Percentiles rank a stretch among this genome's conserved stretches.
phyloP scores from a whole-genome alignment of 129 eudicot genomes.

The Daucus carota region DH1_v3.0 NC_030384.2:27775001-27775500 shows the following conservation, averaged over 20 bases:
- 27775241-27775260: conserved; percentile 10
- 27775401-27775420: conserved; percentile 10
- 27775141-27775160: conserved; percentile 11
- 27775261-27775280: conserved; percentile 11
- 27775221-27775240: conserved; percentile 13
- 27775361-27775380: conserved; percentile 5
- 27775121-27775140: conserved; percentile 7
- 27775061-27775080: conserved; percentile 11
- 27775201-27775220: conserved; percentile 11
- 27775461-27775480: conserved; percentile 15
- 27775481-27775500: neutral
- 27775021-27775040: conserved; percentile 2
- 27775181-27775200: conserved; percentile 11
- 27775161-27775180: conserved; percentile 14
- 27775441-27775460: conserved; percentile 11
- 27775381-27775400: conserved; percentile 5
- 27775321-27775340: conserved; percentile 14
- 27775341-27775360: conserved; percentile 13
- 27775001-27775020: no score
- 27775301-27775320: conserved; percentile 12
- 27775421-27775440: conserved; percentile 9
- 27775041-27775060: conserved; percentile 9
- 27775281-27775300: conserved; percentile 12
- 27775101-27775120: conserved; percentile 6
- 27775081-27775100: conserved; percentile 11